phyloP scores from a whole-genome alignment of 768 basidiomycete genomes.

The Tylopilus cervinicoccineus region DNA sequence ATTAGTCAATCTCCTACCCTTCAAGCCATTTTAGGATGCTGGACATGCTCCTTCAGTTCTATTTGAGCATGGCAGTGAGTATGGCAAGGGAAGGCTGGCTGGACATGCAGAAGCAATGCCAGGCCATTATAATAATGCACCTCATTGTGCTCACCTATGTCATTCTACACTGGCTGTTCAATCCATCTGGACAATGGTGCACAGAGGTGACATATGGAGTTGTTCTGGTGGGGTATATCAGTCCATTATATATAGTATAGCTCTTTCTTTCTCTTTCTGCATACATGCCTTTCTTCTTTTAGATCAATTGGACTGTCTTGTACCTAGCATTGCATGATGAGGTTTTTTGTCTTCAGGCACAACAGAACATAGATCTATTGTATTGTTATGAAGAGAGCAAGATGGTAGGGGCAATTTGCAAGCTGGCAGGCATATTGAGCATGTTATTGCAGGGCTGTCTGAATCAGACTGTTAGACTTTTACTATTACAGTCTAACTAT shows the following conservation, averaged over 20 bases:
- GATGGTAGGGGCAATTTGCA: constrained; percentile 13
- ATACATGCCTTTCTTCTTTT: too few species aligned
- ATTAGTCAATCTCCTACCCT: constrained; percentile 41
- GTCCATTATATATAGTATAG: constrained; percentile 19
- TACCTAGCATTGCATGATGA: constrained; percentile 22
- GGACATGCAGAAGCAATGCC: neutral
- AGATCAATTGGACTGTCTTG: constrained; percentile 24
- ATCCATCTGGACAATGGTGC: constrained; percentile 13
- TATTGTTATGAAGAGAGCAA: constrained; percentile 8
- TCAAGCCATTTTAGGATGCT: constrained; percentile 42
- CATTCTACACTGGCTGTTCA: constrained; percentile 21
- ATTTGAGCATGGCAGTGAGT: constrained; percentile 9
- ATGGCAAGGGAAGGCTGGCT: neutral
- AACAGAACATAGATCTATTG: neutral
- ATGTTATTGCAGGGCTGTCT: constrained; percentile 16
- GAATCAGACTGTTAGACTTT: neutral
- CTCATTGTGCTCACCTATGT: too few species aligned
- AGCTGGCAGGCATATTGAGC: constrained; percentile 14
- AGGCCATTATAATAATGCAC: constrained; percentile 12
- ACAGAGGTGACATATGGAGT: constrained; percentile 14
- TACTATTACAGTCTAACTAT: neutral
- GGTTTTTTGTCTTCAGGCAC: constrained; percentile 15
- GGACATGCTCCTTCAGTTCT: constrained; percentile 41
- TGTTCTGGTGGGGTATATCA: constrained; percentile 7
- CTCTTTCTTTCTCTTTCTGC: too few species aligned